A percentile compares a stretch with the other conserved stretches of the same genome.
Conservation (phyloP, 495 filamentous ascomycete species). For the Letharia columbiana region DNA sequence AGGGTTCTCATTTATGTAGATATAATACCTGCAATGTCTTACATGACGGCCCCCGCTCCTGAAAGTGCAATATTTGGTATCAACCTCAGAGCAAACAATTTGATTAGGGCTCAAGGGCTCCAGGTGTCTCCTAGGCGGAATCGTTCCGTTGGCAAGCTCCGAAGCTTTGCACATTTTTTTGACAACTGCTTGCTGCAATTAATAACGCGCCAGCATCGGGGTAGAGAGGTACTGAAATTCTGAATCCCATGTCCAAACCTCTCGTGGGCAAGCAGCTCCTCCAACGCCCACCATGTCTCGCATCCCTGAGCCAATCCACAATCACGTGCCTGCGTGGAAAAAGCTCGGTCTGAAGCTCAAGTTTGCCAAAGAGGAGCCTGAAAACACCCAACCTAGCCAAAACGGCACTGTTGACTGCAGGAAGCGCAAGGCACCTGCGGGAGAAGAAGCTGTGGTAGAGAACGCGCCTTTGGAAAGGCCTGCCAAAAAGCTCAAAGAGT, state of each 20-base stretch:
- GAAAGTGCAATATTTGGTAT: not conserved
- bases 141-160: not conserved
- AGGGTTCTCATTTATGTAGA: not conserved
- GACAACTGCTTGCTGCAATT: not conserved
- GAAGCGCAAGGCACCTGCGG: conserved; percentile 8
- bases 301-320: conserved; percentile 24
- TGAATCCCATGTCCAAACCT: not conserved
- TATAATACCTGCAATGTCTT: not conserved
- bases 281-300: conserved; percentile 22
- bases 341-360: conserved; percentile 70
- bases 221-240: not conserved
- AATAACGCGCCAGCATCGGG: not conserved
- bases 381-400: conserved; percentile 20
- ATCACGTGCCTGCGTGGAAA: conserved; percentile 65
- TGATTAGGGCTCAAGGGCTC: not conserved
- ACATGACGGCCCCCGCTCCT: not conserved
- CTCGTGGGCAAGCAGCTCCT: not conserved
- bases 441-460: not conserved
- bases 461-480: not conserved
- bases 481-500: not conserved
- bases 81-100: not conserved
- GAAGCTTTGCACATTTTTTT: not conserved
- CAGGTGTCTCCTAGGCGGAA: not conserved
- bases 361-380: conserved; percentile 42
- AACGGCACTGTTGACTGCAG: conserved; percentile 6